phyloP scores from a whole-genome alignment of 768 basidiomycete species.

The Leccinum pellstonianum region DNA sequence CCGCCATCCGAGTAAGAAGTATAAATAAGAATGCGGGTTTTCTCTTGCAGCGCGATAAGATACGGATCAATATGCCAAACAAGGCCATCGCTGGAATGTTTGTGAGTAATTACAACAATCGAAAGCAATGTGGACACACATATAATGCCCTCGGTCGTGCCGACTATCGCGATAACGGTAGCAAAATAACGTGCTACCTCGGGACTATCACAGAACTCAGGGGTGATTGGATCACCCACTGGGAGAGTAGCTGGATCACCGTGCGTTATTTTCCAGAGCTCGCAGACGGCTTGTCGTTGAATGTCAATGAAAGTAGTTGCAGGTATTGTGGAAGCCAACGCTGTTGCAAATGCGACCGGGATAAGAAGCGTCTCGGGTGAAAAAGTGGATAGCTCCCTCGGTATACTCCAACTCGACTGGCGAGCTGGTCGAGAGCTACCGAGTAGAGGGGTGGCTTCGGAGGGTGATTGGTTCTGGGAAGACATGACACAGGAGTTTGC shows the following conservation, averaged over 20 bases:
- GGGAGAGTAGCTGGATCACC: slow-evolving; percentile 8
- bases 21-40: slow-evolving; percentile 20
- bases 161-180: slow-evolving; percentile 16
- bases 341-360: slow-evolving; percentile 26
- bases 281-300: slow-evolving; percentile 28
- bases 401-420: background rate
- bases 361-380: slow-evolving; percentile 25
- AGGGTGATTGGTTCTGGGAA: slow-evolving; percentile 1
- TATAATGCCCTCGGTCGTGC: slow-evolving; percentile 16
- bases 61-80: slow-evolving; percentile 23
- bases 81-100: slow-evolving; percentile 20
- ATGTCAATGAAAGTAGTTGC: slow-evolving; percentile 29
- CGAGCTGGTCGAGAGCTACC: background rate
- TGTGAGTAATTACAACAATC: background rate
- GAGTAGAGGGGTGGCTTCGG: slow-evolving; percentile 15
- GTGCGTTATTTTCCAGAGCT: slow-evolving; percentile 20
- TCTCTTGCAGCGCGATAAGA: slow-evolving; percentile 30
- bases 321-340: slow-evolving; percentile 22
- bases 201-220: slow-evolving; percentile 20
- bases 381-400: background rate
- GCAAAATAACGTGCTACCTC: slow-evolving; percentile 25
- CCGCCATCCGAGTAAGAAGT: slow-evolving; percentile 9
- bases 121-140: slow-evolving; percentile 14
- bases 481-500: slow-evolving; percentile 13
- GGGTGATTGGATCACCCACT: slow-evolving; percentile 6